Evolutionary conservation across 179 eudicot species (phyloP), one percentile per base, ranked within the genome.

Genomic region (Spergularia azorica): DNA sequence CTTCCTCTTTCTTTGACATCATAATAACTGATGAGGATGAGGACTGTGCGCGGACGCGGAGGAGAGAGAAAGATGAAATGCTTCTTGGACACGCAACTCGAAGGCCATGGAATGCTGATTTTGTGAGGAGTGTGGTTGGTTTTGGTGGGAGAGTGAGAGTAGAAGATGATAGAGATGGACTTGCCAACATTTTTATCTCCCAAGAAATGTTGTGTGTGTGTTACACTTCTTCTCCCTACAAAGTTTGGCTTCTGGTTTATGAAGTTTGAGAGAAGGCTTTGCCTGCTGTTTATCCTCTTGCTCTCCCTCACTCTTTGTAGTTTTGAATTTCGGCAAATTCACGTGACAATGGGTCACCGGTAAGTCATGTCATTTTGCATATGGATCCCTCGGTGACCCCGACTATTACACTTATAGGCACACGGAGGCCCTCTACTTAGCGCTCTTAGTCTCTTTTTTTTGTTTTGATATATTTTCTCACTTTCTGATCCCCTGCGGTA

Each of bases 1-100:
- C 98, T 36, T 92, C 93, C 3, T 88, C 90, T 77, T 74, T 90
- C 77, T 92, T 90, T 0, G 94, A 90, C 98, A 88, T 88, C 93
- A 75, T 88, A 70, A 92, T 87, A 60, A 85, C 90, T 14, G 76
- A 59, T 4, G 83, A 21, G 5, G 84, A 63, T 6, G 73, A 76
- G n/a, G 71, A 21, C 3, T 82, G 86, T 16, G 61, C 77, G 16
- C 74, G 79, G 56, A 20, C 56, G 36, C 70, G 70, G 61, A 69
- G 72, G 16, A 58, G 5, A 43, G 48, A n/a, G 60, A 60, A 67
- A 7, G 81, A 5, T 12, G 77, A 3, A 16, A 77, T 79, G 82
- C 65, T 79, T 6, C 65, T 79, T 6, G 57, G 17, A 51, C 70
- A 70, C 21, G 87, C 80, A 2, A 88, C 58, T 36, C 91, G 90